These are phyloP conservation scores for Phytopythium boreale DNA, from an alignment of 352 stramenopile genomes.

Conservation along the genomic window DNA sequence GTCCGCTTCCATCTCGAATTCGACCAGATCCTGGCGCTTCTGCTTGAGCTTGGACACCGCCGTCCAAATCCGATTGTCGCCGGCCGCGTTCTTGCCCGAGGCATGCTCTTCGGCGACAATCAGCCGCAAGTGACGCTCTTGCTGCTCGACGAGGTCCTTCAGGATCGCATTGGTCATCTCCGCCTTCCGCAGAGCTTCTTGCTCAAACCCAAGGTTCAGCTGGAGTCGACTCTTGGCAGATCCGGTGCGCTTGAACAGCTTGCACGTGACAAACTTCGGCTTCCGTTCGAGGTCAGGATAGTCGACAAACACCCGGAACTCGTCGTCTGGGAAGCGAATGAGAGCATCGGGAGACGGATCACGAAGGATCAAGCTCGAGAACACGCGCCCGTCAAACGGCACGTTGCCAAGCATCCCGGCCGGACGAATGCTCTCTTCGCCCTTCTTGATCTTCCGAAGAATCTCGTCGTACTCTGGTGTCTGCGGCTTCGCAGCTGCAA, in stretches of 20 bases:
- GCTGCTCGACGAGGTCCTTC: slow-evolving; percentile 32
- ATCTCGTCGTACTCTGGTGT: slow-evolving; percentile 21
- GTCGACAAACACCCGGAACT: slow-evolving; percentile 43
- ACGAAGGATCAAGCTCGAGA: slow-evolving; percentile 32
- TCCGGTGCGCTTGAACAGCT: slow-evolving; percentile 51
- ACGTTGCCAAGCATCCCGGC: neutral
- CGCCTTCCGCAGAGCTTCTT: slow-evolving; percentile 20
- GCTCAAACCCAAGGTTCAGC: slow-evolving; percentile 15
- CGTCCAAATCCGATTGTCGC: slow-evolving; percentile 23
- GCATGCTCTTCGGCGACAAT: slow-evolving; percentile 25
- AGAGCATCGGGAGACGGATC: slow-evolving; percentile 44
- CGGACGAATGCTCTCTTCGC: slow-evolving; percentile 22
- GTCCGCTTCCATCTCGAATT: slow-evolving; percentile 31
- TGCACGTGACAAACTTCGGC: slow-evolving; percentile 37
- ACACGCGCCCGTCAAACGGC: slow-evolving; percentile 30
- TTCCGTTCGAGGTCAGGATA: slow-evolving; percentile 10
- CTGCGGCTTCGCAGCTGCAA: slow-evolving; percentile 13
- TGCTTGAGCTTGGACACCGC: slow-evolving; percentile 44
- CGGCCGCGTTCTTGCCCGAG: slow-evolving; percentile 14
- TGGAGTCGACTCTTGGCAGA: slow-evolving; percentile 21
- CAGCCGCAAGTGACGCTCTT: slow-evolving; percentile 31
- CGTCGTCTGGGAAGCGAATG: slow-evolving; percentile 38
- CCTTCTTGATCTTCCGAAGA: slow-evolving; percentile 11
- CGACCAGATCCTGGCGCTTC: slow-evolving; percentile 31
- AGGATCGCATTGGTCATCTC: slow-evolving; percentile 25